Base-by-base conservation (phyloP, 2,329 filamentous ascomycete genomes). In the Ceratocystis albifundus region DNA sequence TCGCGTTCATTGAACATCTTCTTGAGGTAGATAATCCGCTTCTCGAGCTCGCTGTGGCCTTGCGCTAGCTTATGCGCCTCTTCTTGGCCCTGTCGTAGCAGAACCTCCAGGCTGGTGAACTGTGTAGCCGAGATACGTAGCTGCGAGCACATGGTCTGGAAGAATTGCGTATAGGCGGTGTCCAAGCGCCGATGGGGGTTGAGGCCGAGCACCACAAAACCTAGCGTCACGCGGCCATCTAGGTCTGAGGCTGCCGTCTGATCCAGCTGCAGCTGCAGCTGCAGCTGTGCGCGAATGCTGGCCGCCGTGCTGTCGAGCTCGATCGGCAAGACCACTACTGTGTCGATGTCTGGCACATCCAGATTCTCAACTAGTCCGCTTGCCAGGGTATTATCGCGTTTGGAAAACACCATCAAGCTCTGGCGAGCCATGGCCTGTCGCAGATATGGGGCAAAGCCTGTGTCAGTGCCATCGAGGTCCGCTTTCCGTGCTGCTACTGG, bases 31-130 rank as follows among this genome's bases (percentile, higher is more conserved):
- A 53, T 36, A 0, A 84, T 85, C 41, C 82, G 77, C 20, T 87
- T 79, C 55, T 85, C 84, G 15, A 94, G 79, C 72, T 93, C 87
- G 8, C 63, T 64, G 62, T 65, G 50, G 17, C 50, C 61, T 73
- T 89, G 82, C 0, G 88, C 89, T 2, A 94, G 80, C 71, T 90
- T 86, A 70, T 90, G 88, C 87, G 68, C 88, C 72, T 94, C 89
- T 70, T 93, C 89, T 72, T 93, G 89, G 67, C 92, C 92, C 1
- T 94, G 75, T 0, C 92, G 88, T 0, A 92, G 89, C 0, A 88
- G 92, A 0, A 89, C 89, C 46, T 62, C 57, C 45, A 62, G 45
- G 22, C 50, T 41, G 55, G 44, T 44, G 12, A 67, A 32, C 45
- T 67, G 62, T 12, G 66, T 44, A 1, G 64, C 53, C 2, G 66